phyloP scores from a whole-genome alignment of 2,329 filamentous ascomycete species.

The Massarina eburnea region DNA sequence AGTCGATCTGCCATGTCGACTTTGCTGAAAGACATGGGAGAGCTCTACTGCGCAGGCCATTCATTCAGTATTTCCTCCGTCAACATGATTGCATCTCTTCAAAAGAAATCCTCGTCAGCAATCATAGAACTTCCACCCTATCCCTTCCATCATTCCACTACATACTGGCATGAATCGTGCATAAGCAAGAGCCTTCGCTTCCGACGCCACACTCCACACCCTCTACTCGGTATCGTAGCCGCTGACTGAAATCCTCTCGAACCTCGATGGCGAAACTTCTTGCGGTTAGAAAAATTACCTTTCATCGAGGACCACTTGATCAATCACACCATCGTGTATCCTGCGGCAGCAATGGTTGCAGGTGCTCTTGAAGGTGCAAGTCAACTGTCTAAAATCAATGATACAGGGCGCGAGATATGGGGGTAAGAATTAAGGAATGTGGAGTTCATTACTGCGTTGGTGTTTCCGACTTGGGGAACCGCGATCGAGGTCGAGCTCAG shows the following conservation, averaged over 20 bases:
- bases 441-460: constrained; percentile 2
- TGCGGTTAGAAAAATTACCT: constrained; percentile 16
- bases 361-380: constrained; percentile 27
- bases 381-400: constrained; percentile 7
- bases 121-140: constrained; percentile 23
- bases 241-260: constrained; percentile 19
- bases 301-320: constrained; percentile 10
- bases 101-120: background rate
- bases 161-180: constrained; percentile 19
- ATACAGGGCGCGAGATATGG: constrained; percentile 14
- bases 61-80: background rate
- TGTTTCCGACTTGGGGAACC: background rate
- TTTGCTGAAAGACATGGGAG: constrained; percentile 15
- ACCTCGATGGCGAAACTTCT: constrained; percentile 1
- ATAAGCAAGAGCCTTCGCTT: constrained; percentile 15
- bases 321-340: constrained; percentile 18
- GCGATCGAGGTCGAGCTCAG: constrained; percentile 1
- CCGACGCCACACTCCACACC: constrained; percentile 7
- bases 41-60: constrained; percentile 9
- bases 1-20: constrained; percentile 10
- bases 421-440: constrained; percentile 23
- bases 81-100: background rate
- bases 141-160: constrained; percentile 23
- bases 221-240: constrained; percentile 17
- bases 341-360: constrained; percentile 25